phyloP scores from a whole-genome alignment of 2,329 filamentous ascomycete species.

The Stagonosporopsis chrysanthemi region DNA sequence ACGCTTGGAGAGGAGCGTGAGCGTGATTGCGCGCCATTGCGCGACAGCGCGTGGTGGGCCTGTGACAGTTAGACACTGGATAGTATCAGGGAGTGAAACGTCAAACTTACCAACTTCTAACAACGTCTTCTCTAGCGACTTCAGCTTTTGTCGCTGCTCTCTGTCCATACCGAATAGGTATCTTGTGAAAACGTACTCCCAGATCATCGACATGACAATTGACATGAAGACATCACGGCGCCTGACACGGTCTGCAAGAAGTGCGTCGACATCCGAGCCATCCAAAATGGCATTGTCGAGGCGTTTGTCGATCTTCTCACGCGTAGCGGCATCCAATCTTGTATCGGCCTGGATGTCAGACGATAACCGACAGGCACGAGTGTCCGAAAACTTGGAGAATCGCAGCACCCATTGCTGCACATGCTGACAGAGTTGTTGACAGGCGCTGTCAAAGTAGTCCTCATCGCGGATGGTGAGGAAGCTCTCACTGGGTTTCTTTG shows the following conservation, averaged over 20 bases:
- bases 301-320: constrained; percentile 88
- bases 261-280: constrained; percentile 88
- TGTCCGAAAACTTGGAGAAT: constrained; percentile 97
- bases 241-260: constrained; percentile 85
- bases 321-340: constrained; percentile 42
- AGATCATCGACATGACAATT: constrained; percentile 98
- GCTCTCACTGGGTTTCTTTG: constrained; percentile 67
- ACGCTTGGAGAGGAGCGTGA: constrained; percentile 84
- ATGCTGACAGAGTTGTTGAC: constrained; percentile 92
- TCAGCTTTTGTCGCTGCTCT: constrained; percentile 96
- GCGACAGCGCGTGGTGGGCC: constrained; percentile 85
- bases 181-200: constrained; percentile 97
- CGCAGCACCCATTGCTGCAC: constrained; percentile 97
- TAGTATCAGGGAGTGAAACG: background rate
- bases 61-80: constrained; percentile 25
- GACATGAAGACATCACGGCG: constrained; percentile 97
- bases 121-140: constrained; percentile 90
- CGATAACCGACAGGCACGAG: constrained; percentile 82
- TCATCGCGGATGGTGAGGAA: constrained; percentile 85
- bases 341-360: constrained; percentile 76
- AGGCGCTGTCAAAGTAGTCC: constrained; percentile 93
- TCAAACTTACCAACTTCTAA: constrained; percentile 72
- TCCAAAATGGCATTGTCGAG: constrained; percentile 95
- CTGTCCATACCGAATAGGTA: constrained; percentile 99
- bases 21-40: constrained; percentile 94